Percentiles rank a stretch among this genome's conserved stretches.
These are phyloP conservation scores for Aspergillus sp. DNA, from an alignment of 2,329 filamentous ascomycete genomes.

Conservation along the genomic window DNA sequence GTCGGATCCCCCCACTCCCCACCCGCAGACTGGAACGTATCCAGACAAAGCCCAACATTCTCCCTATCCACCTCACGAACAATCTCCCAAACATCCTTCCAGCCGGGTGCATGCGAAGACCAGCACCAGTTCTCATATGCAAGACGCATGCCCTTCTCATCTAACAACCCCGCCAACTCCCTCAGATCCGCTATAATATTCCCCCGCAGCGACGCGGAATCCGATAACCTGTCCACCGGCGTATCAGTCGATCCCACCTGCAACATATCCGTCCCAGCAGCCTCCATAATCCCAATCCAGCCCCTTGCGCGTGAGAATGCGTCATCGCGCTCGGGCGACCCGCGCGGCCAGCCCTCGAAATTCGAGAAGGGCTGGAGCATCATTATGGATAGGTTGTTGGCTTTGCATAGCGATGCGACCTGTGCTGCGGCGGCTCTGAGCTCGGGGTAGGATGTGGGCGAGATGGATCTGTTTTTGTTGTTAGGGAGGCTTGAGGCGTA, in stretches of 20 bases:
- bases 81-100: constrained; percentile 70
- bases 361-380: constrained; percentile 76
- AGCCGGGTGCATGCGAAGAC: constrained; percentile 68
- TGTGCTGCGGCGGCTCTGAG: constrained; percentile 56
- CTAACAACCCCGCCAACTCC: constrained; percentile 63
- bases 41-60: constrained; percentile 73
- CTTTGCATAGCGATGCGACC: constrained; percentile 56
- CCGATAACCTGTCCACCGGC: constrained; percentile 1
- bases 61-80: constrained; percentile 61
- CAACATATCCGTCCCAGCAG: constrained; percentile 67
- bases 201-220: constrained; percentile 17
- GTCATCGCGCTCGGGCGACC: constrained; percentile 58
- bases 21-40: constrained; percentile 74
- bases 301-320: constrained; percentile 63
- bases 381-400: constrained; percentile 60
- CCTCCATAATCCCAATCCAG: constrained; percentile 72
- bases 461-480: constrained; percentile 43
- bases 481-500: constrained; percentile 58
- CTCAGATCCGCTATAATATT: constrained; percentile 62
- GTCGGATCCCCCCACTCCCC: constrained; percentile 73
- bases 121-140: constrained; percentile 85
- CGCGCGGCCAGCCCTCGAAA: constrained; percentile 71
- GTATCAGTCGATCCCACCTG: constrained; percentile 57
- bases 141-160: constrained; percentile 55
- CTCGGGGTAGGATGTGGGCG: constrained; percentile 59